phyloP scores from a whole-genome alignment of 2,329 filamentous ascomycete species.

The Cylindrodendrum hubeiense region DNA sequence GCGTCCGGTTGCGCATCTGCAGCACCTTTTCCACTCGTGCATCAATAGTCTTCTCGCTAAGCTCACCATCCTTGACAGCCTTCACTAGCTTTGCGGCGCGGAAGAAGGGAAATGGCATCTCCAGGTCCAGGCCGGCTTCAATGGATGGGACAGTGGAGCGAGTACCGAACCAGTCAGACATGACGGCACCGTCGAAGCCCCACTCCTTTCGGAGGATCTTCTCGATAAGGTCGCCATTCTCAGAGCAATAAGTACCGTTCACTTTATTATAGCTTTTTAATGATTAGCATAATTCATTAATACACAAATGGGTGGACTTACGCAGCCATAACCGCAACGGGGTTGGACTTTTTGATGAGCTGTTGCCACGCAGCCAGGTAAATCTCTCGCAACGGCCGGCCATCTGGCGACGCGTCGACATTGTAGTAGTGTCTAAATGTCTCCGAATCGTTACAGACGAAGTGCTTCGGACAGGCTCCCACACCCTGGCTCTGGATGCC shows the following conservation, averaged over 20 bases:
- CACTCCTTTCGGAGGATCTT: conserved; percentile 27
- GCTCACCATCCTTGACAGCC: background rate
- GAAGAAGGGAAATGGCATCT: conserved; percentile 34
- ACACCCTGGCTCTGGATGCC: conserved; percentile 26
- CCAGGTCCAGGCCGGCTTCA: conserved; percentile 28
- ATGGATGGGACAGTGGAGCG: conserved; percentile 11
- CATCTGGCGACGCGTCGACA: conserved; percentile 20
- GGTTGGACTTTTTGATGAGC: conserved; percentile 21
- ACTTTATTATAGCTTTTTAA: conserved; percentile 36
- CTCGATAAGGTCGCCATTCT: conserved; percentile 1
- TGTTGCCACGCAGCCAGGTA: conserved; percentile 34
- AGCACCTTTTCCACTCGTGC: conserved; percentile 1
- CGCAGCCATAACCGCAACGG: conserved; percentile 33
- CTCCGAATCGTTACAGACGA: conserved; percentile 35
- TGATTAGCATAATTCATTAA: background rate
- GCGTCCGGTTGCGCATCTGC: conserved; percentile 22
- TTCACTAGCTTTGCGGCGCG: conserved; percentile 23
- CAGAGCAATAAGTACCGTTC: conserved; percentile 24
- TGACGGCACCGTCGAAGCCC: conserved; percentile 26
- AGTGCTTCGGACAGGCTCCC: conserved; percentile 28
- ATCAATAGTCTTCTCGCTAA: conserved; percentile 21
- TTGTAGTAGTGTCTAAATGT: conserved; percentile 28
- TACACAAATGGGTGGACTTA: background rate
- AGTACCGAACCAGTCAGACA: conserved; percentile 40
- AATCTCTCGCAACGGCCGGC: conserved; percentile 25